Conservation (phyloP, 352 stramenopile species). For the Pythium brachiatum region DNA sequence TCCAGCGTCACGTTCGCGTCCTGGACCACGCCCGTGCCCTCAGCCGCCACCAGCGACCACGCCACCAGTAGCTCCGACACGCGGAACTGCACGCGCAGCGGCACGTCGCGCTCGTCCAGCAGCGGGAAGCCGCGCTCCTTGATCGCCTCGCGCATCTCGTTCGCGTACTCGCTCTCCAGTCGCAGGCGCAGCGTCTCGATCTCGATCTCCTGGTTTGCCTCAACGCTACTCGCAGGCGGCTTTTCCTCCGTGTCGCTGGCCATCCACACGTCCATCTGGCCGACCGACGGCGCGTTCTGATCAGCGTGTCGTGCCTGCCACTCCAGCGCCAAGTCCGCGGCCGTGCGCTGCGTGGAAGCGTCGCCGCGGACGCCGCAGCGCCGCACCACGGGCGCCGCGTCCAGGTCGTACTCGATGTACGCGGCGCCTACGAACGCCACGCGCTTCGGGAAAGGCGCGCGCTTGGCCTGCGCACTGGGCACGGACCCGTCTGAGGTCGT, state of each 20-base stretch:
- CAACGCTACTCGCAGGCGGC: not conserved
- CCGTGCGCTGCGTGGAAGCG: not conserved
- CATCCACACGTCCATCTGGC: not conserved
- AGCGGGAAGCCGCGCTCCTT: constrained; percentile 34
- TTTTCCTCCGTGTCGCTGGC: not conserved
- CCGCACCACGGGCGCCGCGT: constrained; percentile 42
- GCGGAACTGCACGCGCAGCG: constrained; percentile 41
- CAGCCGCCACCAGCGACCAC: constrained; percentile 16
- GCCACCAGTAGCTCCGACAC: constrained; percentile 45
- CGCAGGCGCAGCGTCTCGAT: constrained; percentile 16
- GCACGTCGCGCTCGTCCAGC: constrained; percentile 24
- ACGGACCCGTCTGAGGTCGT: not conserved
- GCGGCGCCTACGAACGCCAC: constrained; percentile 52
- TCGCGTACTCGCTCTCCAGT: constrained; percentile 27
- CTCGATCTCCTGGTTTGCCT: not conserved
- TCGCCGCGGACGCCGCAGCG: constrained; percentile 22
- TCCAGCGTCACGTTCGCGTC: constrained; percentile 10
- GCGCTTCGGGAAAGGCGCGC: constrained; percentile 15
- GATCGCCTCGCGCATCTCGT: constrained; percentile 37
- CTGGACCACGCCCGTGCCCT: not conserved
- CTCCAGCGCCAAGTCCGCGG: constrained; percentile 36
- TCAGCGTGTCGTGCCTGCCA: constrained; percentile 33
- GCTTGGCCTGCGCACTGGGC: not conserved
- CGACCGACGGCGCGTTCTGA: not conserved
- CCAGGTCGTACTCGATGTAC: constrained; percentile 61